Evolutionary conservation across 108 stramenopile species (phyloP).

Genomic region (Fragilaria crotonensis): DNA sequence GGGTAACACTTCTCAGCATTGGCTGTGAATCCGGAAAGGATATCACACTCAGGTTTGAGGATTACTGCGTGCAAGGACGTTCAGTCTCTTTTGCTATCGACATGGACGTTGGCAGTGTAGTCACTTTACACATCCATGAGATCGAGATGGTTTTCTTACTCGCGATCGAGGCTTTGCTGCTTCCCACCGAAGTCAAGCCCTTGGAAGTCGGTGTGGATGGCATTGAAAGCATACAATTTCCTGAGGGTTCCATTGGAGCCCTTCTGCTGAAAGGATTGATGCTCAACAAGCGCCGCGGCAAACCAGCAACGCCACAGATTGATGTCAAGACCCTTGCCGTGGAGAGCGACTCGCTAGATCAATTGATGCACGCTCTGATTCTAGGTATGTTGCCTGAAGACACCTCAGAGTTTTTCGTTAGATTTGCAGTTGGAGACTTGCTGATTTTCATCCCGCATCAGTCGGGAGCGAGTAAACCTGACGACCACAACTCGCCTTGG

Average conservation of each 20-base stretch:
- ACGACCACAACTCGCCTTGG: too few relatives aligned
- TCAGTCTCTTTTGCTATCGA: constrained; percentile 42
- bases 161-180: constrained; percentile 29
- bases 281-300: too few relatives aligned
- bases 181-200: constrained; percentile 15
- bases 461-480: background rate
- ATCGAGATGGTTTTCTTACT: constrained; percentile 25
- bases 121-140: constrained; percentile 32
- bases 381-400: background rate
- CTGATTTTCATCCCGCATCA: background rate
- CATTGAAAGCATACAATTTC: constrained; percentile 4
- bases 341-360: too few relatives aligned
- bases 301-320: too few relatives aligned
- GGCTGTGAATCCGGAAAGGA: constrained; percentile 7
- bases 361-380: background rate
- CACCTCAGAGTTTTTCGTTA: background rate
- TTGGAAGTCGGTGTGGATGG: background rate
- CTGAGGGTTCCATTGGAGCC: constrained; percentile 16
- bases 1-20: constrained; percentile 10
- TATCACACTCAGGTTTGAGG: constrained; percentile 22
- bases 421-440: background rate
- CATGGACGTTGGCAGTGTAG: constrained; percentile 25
- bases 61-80: constrained; percentile 9
- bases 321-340: too few relatives aligned
- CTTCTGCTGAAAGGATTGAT: too few relatives aligned